Evolutionary conservation across 2,329 filamentous ascomycete genomes (phyloP).

Genomic region (Cladophialophora chaetospira): DNA sequence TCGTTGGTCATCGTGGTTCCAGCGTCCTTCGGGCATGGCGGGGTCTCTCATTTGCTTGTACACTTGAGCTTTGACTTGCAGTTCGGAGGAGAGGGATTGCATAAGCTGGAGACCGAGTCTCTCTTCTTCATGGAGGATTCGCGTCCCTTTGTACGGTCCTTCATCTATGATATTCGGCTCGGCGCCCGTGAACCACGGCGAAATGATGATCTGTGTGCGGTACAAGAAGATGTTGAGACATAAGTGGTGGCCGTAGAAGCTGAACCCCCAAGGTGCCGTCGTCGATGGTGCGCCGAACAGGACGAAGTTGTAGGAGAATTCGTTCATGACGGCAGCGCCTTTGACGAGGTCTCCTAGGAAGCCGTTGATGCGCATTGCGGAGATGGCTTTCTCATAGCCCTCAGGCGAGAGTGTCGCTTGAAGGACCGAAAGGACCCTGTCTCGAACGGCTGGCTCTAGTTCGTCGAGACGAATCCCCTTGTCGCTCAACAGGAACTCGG

Average conservation of each 20-base stretch:
- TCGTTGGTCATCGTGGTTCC: slow-evolving; percentile 80
- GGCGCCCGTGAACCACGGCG: slow-evolving; percentile 76
- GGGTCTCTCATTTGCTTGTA: slow-evolving; percentile 65
- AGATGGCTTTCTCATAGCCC: slow-evolving; percentile 69
- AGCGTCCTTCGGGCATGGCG: slow-evolving; percentile 64
- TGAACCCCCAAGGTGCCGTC: slow-evolving; percentile 67
- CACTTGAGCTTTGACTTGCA: slow-evolving; percentile 56
- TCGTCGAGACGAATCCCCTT: slow-evolving; percentile 73
- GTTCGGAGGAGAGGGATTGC: slow-evolving; percentile 57
- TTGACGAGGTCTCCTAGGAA: slow-evolving; percentile 71
- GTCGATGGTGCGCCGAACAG: slow-evolving; percentile 66
- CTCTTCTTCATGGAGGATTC: slow-evolving; percentile 68
- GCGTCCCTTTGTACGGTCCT: slow-evolving; percentile 63
- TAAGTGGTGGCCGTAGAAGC: slow-evolving; percentile 77
- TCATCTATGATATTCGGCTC: slow-evolving; percentile 75
- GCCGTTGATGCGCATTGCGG: slow-evolving; percentile 72
- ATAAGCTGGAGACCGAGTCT: slow-evolving; percentile 67
- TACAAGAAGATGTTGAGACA: slow-evolving; percentile 72
- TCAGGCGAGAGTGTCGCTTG: slow-evolving; percentile 64
- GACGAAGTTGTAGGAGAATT: slow-evolving; percentile 74
- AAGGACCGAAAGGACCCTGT: slow-evolving; percentile 59
- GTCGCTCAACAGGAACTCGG: slow-evolving; percentile 69
- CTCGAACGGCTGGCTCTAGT: slow-evolving; percentile 47
- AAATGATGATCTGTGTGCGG: slow-evolving; percentile 65
- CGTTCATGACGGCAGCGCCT: slow-evolving; percentile 66